Evolutionary conservation across 2,329 filamentous ascomycete genomes (phyloP).

Genomic region (Talaromyces sp.): DNA sequence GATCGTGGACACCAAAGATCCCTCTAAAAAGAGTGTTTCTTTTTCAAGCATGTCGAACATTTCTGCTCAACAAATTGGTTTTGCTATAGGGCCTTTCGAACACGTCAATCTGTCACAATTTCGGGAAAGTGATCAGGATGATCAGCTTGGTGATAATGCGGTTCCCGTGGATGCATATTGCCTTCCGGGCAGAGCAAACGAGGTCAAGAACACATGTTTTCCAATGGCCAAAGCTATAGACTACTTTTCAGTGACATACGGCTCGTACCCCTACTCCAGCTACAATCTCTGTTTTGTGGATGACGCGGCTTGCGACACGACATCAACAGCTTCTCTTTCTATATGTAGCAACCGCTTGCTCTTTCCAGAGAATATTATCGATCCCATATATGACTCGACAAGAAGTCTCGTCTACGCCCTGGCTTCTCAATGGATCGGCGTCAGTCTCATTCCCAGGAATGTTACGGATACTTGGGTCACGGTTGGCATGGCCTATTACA

Average conservation of each 20-base stretch:
- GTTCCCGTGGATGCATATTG: constrained; percentile 90
- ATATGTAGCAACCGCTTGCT: constrained; percentile 83
- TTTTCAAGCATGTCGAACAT: constrained; percentile 74
- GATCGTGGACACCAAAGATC: constrained; percentile 68
- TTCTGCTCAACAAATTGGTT: constrained; percentile 84
- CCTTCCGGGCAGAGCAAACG: constrained; percentile 73
- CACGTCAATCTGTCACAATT: constrained; percentile 86
- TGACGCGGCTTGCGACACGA: constrained; percentile 71
- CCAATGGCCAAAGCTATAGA: constrained; percentile 84
- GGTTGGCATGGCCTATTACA: constrained; percentile 86
- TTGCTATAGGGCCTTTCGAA: constrained; percentile 92
- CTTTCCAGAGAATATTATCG: constrained; percentile 78
- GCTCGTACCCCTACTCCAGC: constrained; percentile 83
- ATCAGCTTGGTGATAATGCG: constrained; percentile 81
- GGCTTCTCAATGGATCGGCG: constrained; percentile 89
- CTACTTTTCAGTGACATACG: constrained; percentile 81
- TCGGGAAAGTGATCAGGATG: constrained; percentile 84
- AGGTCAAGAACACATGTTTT: constrained; percentile 81
- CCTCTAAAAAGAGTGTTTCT: constrained; percentile 79
- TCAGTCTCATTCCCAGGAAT: constrained; percentile 82
- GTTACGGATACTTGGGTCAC: constrained; percentile 83
- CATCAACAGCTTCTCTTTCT: constrained; percentile 75
- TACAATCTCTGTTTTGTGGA: constrained; percentile 96
- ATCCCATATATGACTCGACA: constrained; percentile 77
- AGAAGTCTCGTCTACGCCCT: constrained; percentile 77